Percentiles rank a stretch among this genome's conserved stretches.
Evolutionary conservation across 805 yeast species (phyloP).

Genomic region (Pichia californica): DNA sequence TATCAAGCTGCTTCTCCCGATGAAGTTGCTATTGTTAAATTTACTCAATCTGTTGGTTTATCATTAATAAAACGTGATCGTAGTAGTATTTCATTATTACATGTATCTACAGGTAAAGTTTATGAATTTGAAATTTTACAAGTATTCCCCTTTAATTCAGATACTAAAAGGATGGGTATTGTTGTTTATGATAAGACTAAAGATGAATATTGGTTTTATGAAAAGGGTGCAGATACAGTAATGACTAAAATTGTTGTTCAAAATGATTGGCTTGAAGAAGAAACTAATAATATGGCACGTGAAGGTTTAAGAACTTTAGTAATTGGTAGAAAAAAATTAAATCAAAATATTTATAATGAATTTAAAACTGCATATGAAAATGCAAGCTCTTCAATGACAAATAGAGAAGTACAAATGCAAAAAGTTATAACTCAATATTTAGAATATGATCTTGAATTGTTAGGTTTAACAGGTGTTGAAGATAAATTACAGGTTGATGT

Average conservation of each 20-base stretch:
- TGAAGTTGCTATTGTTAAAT: constrained; percentile 93
- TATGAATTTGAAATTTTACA: constrained; percentile 64
- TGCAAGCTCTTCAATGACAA: constrained; percentile 72
- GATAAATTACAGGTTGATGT: constrained; percentile 90
- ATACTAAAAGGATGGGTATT: constrained; percentile 94
- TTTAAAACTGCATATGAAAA: constrained; percentile 60
- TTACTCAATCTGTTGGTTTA: constrained; percentile 81
- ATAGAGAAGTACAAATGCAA: constrained; percentile 73
- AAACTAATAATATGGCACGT: constrained; percentile 95
- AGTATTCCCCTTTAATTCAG: constrained; percentile 91
- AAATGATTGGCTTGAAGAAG: constrained; percentile 97
- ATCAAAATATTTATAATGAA: constrained; percentile 45
- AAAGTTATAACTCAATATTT: constrained; percentile 59
- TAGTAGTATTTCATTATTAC: constrained; percentile 59
- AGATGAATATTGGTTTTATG: constrained; percentile 75
- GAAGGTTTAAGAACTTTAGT: constrained; percentile 96
- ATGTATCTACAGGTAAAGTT: constrained; percentile 46
- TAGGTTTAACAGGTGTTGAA: constrained; percentile 96
- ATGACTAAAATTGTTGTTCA: constrained; percentile 77
- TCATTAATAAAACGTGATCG: constrained; percentile 80
- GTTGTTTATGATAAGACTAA: constrained; percentile 57
- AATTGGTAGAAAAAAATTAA: constrained; percentile 75
- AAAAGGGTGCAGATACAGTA: constrained; percentile 96
- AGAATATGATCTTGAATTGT: constrained; percentile 76
- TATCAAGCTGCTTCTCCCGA: constrained; percentile 99